Conservation (phyloP, 805 yeast genomes). For the Nakazawaea holstii region DNA sequence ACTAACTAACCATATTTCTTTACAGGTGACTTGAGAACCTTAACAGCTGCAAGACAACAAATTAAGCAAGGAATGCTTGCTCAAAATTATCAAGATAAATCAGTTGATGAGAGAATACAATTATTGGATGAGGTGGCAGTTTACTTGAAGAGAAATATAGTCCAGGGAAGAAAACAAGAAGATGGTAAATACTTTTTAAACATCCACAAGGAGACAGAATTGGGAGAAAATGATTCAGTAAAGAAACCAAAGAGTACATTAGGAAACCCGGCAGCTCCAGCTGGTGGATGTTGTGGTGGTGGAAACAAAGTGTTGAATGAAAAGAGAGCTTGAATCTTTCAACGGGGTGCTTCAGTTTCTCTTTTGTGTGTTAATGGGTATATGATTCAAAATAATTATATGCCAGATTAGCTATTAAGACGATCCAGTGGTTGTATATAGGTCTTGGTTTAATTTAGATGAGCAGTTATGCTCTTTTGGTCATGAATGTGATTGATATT, state of each 20-base stretch:
- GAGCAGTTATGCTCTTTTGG: too few species aligned
- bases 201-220: slow-evolving; percentile 76
- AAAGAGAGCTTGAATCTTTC: slow-evolving; percentile 3
- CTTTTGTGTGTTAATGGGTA: neutral
- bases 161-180: slow-evolving; percentile 62
- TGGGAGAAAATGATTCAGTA: slow-evolving; percentile 85
- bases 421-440: too few species aligned
- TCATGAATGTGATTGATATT: too few species aligned
- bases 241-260: slow-evolving; percentile 38
- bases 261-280: slow-evolving; percentile 22
- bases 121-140: slow-evolving; percentile 65
- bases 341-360: too few species aligned
- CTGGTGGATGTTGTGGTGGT: slow-evolving; percentile 57
- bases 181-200: slow-evolving; percentile 48
- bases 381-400: too few species aligned
- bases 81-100: slow-evolving; percentile 35
- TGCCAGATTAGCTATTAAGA: too few species aligned
- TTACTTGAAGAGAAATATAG: slow-evolving; percentile 71
- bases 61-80: slow-evolving; percentile 48
- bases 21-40: slow-evolving; percentile 37
- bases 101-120: slow-evolving; percentile 43
- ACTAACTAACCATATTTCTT: neutral
- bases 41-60: slow-evolving; percentile 55
- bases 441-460: too few species aligned
- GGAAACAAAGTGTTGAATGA: slow-evolving; percentile 30